Conservation (phyloP, 129 eudicot species). For the Escallonia herrerae region DNA sequence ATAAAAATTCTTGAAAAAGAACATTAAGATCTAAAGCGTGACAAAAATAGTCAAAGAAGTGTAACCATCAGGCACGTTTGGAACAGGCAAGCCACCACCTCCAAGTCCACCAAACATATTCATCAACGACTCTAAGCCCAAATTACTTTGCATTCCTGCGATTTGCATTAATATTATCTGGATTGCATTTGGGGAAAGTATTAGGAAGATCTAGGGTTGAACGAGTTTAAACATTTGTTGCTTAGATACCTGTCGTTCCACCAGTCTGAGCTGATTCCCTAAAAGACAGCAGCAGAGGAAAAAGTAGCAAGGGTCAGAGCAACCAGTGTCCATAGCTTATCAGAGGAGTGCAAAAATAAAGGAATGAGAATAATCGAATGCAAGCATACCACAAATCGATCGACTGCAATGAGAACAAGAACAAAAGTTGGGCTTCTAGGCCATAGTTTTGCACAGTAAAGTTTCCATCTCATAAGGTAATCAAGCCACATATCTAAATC, state of each 20-base stretch:
- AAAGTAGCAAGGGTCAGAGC: background rate
- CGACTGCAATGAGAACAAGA: too few relatives aligned
- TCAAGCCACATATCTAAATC: too few relatives aligned
- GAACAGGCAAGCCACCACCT: conserved; percentile 38
- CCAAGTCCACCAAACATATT: conserved; percentile 72
- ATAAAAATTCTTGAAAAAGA: too few relatives aligned
- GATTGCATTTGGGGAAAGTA: background rate
- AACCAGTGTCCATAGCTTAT: too few relatives aligned
- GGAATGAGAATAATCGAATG: too few relatives aligned
- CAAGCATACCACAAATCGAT: too few relatives aligned
- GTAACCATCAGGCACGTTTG: conserved; percentile 58
- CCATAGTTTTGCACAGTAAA: too few relatives aligned
- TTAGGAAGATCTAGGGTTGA: too few relatives aligned
- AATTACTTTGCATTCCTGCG: conserved; percentile 47
- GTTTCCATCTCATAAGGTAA: too few relatives aligned
- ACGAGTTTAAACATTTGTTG: background rate
- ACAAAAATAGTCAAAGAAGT: background rate
- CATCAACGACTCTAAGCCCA: conserved; percentile 68
- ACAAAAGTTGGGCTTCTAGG: too few relatives aligned
- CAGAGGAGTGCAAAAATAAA: too few relatives aligned
- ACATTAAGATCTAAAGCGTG: background rate
- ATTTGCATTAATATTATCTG: conserved; percentile 2
- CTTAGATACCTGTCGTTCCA: conserved; percentile 43
- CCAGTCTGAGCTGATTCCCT: conserved; percentile 58
- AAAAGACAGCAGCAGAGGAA: conserved; percentile 20